Percentiles rank a stretch among this genome's conserved stretches.
phyloP scores from a whole-genome alignment of 139 green algal species.

The Chlamydomonas eustigma region DNA sequence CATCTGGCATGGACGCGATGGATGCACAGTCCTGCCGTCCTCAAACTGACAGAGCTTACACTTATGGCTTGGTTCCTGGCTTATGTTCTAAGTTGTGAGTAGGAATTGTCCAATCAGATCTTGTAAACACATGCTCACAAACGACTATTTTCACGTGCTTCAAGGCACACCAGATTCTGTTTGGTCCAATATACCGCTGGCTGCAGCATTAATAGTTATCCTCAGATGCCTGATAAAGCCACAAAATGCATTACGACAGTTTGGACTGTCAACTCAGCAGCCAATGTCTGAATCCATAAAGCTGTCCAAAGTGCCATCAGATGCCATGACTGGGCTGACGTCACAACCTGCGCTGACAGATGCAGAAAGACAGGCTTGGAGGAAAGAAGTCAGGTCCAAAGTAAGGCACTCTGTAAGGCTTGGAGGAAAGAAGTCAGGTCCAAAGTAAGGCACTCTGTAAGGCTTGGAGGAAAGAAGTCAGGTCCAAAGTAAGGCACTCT shows the following conservation, averaged over 20 bases:
- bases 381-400: background rate
- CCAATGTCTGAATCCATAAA: background rate
- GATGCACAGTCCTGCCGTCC: no score
- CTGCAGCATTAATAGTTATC: background rate
- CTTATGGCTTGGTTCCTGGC: background rate
- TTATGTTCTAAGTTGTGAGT: background rate
- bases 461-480: background rate
- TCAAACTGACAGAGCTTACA: no score
- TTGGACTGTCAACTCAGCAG: background rate
- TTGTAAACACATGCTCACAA: background rate
- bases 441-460: background rate
- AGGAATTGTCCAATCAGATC: background rate
- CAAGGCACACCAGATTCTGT: background rate
- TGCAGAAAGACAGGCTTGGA: background rate
- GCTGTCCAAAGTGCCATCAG: background rate
- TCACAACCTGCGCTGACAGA: background rate
- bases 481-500: conserved; percentile 5
- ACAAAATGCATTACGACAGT: background rate
- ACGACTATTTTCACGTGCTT: background rate
- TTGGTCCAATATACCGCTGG: background rate
- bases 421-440: background rate
- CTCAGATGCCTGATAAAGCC: background rate
- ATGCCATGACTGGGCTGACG: background rate
- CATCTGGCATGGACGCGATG: no score
- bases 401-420: background rate